phyloP scores from a whole-genome alignment of 768 basidiomycete species.

The Filobasidium floriforme region DNA sequence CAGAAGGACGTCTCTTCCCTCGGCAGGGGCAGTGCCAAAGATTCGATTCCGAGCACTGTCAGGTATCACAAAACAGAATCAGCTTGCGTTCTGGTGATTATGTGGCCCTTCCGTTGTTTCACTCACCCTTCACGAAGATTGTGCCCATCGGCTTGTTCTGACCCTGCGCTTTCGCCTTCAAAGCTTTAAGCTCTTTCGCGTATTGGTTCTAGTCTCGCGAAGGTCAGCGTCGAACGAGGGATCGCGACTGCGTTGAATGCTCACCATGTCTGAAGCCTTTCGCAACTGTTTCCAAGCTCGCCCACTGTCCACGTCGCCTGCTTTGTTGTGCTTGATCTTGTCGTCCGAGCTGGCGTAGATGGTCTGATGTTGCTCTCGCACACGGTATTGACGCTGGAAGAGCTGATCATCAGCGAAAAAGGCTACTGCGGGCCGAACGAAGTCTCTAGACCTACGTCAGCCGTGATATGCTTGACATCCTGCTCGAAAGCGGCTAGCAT shows the following conservation, averaged over 20 bases:
- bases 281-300: slow-evolving; percentile 79
- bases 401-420: slow-evolving; percentile 8
- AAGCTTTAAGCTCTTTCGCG: slow-evolving; percentile 74
- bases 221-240: neutral
- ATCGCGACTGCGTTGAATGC: slow-evolving; percentile 31
- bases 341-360: slow-evolving; percentile 74
- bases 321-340: slow-evolving; percentile 61
- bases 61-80: neutral
- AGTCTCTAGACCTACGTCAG: slow-evolving; percentile 29
- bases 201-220: slow-evolving; percentile 67
- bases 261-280: slow-evolving; percentile 88
- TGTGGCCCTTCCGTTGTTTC: neutral
- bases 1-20: slow-evolving; percentile 64
- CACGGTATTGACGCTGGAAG: slow-evolving; percentile 61
- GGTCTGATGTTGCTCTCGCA: slow-evolving; percentile 66
- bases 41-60: slow-evolving; percentile 67
- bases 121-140: slow-evolving; percentile 82
- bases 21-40: slow-evolving; percentile 70
- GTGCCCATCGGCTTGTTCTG: slow-evolving; percentile 76
- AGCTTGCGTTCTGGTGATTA: slow-evolving; percentile 9
- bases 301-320: slow-evolving; percentile 73
- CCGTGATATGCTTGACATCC: slow-evolving; percentile 33
- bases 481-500: slow-evolving; percentile 40
- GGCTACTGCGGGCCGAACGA: slow-evolving; percentile 8
- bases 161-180: slow-evolving; percentile 57